Base-by-base conservation (phyloP, 805 yeast species). In the Saturnispora saitoi region DNA sequence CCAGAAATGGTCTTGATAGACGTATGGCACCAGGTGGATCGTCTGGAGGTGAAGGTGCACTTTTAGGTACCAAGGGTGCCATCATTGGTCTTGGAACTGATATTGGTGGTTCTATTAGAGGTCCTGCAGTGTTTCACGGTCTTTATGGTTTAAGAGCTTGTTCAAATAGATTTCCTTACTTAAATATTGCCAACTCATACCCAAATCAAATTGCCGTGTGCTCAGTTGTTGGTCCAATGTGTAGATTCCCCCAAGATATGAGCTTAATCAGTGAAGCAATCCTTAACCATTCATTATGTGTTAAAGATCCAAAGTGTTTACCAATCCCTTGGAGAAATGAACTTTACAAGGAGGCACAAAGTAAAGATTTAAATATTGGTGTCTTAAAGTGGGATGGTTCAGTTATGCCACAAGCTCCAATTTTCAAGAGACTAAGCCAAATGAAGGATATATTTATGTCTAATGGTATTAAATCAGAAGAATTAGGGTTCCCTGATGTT, bases 371-470 rank as follows among this genome's bases (percentile, higher is more conserved):
- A 28, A 69, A 63, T n/a, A 58, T 78, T 54, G 83, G 80, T 3
- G 56, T 76, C 14, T 53, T 73, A 56, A 55, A 54, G 28, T 71
- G 70, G 60, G 81, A 79, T 57, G 65, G 67, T 7, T 55, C 61
- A 26, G 69, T 73, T 12, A 64, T 68, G 50, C 83, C 83, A 11
- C 75, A 75, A 29, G 83, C 84, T 1, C 82, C 83, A 9, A 69
- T 80, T 15, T 54, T 62, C 5, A 66, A 82, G 51, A 78, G 72
- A 10, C 36, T 78, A 36, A 57, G 67, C 28, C 56, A 59, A 17
- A 55, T 67, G 4, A 52, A 57, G 24, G 57, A 50, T 1, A 46
- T 46, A 5, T 50, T 71, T 24, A 50, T 47, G 19, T 20, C 32
- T 4, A 29, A 42, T 29, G 24, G 24, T 5, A 36, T 42, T 14